A percentile compares a stretch with the other conserved stretches of the same genome.
Conservation (phyloP, 164 flowering plant genomes). For the Stephania cephalantha region DNA sequence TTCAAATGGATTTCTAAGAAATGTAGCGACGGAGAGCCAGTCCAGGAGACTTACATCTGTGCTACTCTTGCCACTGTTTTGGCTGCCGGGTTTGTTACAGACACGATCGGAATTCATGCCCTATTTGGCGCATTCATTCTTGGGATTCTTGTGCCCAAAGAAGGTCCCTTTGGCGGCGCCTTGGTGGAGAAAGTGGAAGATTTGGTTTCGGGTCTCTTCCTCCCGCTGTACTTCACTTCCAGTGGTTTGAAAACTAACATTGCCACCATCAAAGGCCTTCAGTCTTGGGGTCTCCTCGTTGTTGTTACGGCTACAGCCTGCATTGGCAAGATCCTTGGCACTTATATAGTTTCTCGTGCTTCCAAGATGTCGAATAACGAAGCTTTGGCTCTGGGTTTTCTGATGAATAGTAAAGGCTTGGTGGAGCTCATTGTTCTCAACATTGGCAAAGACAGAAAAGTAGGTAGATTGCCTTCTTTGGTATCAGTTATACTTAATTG, state of each 20-base stretch:
- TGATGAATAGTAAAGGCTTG: constrained; percentile 83
- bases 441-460: constrained; percentile 69
- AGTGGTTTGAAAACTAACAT: constrained; percentile 78
- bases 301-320: constrained; percentile 71
- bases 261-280: constrained; percentile 61
- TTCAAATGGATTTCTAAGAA: constrained; percentile 48
- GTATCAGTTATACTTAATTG: background rate
- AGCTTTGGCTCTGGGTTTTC: constrained; percentile 57
- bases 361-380: constrained; percentile 45
- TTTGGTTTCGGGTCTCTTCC: constrained; percentile 68
- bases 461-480: constrained; percentile 5
- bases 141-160: constrained; percentile 71
- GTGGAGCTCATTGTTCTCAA: constrained; percentile 89
- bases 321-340: constrained; percentile 70
- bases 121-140: constrained; percentile 76
- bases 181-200: constrained; percentile 79
- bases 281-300: constrained; percentile 77
- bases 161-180: constrained; percentile 58
- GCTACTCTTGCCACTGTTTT: constrained; percentile 46
- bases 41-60: constrained; percentile 55
- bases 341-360: constrained; percentile 40
- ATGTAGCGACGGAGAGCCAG: constrained; percentile 62
- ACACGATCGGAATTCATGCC: constrained; percentile 75
- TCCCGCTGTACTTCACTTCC: constrained; percentile 75
- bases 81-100: constrained; percentile 66